phyloP scores from a whole-genome alignment of 2,329 filamentous ascomycete species.

The Ciborinia camelliae region DNA sequence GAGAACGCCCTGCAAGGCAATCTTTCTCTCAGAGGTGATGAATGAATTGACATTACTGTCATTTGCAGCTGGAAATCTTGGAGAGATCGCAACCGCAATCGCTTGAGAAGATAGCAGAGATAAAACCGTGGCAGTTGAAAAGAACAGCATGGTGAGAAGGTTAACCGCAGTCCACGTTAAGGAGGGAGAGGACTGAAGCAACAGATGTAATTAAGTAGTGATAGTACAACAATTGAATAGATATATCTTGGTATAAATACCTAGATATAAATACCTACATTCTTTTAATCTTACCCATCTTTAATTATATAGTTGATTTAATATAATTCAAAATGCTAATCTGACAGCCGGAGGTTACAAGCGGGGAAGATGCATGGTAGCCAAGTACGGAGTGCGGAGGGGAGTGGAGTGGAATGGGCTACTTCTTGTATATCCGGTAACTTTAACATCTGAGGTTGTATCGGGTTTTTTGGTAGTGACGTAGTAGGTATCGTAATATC shows the following conservation, averaged over 20 bases:
- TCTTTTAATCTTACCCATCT: not conserved
- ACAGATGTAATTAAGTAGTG: too few species aligned
- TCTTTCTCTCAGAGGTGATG: constrained; percentile 44
- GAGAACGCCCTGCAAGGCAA: constrained; percentile 50
- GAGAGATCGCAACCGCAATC: not conserved
- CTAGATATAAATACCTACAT: not conserved
- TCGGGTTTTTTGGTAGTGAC: too few species aligned
- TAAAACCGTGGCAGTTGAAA: not conserved
- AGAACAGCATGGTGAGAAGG: not conserved
- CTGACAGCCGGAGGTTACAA: not conserved
- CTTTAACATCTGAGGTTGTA: too few species aligned
- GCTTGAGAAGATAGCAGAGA: not conserved
- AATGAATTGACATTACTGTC: constrained; percentile 37
- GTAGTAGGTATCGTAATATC: too few species aligned
- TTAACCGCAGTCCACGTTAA: not conserved
- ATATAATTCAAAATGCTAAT: not conserved
- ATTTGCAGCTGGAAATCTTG: not conserved
- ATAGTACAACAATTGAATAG: too few species aligned
- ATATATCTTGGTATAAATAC: too few species aligned
- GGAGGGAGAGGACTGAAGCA: not conserved
- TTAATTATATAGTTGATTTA: too few species aligned
- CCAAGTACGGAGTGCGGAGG: too few species aligned
- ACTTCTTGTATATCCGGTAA: too few species aligned
- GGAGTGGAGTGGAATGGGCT: too few species aligned
- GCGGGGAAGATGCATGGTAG: not conserved